These are phyloP conservation scores for Metschnikowia gelsemii DNA, from an alignment of 805 yeast species.

Conservation along the genomic window DNA sequence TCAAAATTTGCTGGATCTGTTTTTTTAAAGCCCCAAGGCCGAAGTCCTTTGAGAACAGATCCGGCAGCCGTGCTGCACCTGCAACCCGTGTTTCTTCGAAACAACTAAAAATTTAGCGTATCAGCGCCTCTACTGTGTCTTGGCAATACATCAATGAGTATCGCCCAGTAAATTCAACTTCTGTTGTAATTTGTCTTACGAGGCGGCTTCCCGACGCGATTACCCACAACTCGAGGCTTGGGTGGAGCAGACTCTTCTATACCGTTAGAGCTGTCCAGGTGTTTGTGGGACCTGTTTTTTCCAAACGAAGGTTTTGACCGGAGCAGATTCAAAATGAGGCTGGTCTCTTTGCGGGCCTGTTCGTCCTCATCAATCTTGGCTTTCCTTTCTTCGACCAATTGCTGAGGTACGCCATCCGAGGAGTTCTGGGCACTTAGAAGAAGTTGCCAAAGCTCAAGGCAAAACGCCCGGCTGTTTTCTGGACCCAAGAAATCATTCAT, in stretches of 20 bases:
- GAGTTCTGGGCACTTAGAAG: slow-evolving; percentile 45
- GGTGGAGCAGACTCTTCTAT: neutral
- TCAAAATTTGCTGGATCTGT: no score
- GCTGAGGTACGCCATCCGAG: slow-evolving; percentile 45
- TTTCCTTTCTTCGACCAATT: slow-evolving; percentile 26
- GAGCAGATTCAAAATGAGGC: slow-evolving; percentile 9
- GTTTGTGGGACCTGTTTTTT: neutral
- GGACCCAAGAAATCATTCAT: slow-evolving; percentile 47
- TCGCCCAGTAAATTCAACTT: no score
- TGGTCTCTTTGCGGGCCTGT: slow-evolving; percentile 12
- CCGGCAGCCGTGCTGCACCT: no score
- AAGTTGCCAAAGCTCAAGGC: slow-evolving; percentile 45
- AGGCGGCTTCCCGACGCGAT: slow-evolving; percentile 9
- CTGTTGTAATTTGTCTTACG: slow-evolving; percentile 31
- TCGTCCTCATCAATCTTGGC: slow-evolving; percentile 10
- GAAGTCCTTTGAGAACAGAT: no score
- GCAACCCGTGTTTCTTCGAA: no score
- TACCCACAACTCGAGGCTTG: neutral
- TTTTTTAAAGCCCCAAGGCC: no score
- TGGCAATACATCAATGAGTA: no score
- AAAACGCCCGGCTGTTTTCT: slow-evolving; percentile 38
- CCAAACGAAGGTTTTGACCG: slow-evolving; percentile 5
- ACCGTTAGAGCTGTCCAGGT: slow-evolving; percentile 1
- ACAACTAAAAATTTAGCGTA: no score
- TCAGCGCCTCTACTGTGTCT: no score